These are phyloP conservation scores for Exophiala sp. DNA, from an alignment of 2,329 filamentous ascomycete species.

Conservation along the genomic window DNA sequence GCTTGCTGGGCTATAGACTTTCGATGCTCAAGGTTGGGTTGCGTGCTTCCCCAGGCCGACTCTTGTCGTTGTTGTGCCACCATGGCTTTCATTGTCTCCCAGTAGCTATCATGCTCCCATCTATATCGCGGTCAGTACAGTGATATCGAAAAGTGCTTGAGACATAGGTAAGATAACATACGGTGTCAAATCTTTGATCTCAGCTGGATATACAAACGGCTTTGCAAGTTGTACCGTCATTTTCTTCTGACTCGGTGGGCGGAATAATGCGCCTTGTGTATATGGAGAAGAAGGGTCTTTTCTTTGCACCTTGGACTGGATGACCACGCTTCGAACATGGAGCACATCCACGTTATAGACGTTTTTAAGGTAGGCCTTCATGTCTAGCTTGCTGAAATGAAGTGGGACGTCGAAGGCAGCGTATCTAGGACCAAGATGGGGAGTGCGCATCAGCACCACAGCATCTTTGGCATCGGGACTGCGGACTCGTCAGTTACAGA, in stretches of 20 bases:
- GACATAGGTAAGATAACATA: constrained; percentile 38
- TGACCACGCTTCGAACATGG: constrained; percentile 72
- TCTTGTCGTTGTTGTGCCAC: constrained; percentile 37
- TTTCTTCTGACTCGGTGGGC: constrained; percentile 71
- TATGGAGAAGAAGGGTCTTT: constrained; percentile 31
- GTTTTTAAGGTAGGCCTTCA: constrained; percentile 90
- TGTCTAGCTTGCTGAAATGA: constrained; percentile 89
- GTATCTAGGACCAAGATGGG: constrained; percentile 67
- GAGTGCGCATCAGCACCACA: constrained; percentile 69
- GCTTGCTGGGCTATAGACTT: constrained; percentile 54
- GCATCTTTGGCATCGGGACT: constrained; percentile 60
- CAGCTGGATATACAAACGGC: constrained; percentile 82
- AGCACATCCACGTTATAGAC: constrained; percentile 70
- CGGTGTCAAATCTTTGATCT: constrained; percentile 55
- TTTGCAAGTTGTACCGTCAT: constrained; percentile 88
- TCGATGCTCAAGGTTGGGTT: constrained; percentile 40
- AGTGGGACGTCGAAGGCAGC: constrained; percentile 88
- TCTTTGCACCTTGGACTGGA: constrained; percentile 58
- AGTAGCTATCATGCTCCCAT: constrained; percentile 59
- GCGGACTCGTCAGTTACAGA: constrained; percentile 8
- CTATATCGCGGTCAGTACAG: constrained; percentile 32
- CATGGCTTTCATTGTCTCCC: constrained; percentile 47
- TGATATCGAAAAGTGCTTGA: not conserved
- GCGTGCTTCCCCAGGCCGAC: constrained; percentile 35
- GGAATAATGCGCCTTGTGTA: constrained; percentile 55